Evolutionary conservation across 768 basidiomycete species (phyloP), one percentile per base, ranked within the genome.

Genomic region (Candolleomyces efflorescens): DNA sequence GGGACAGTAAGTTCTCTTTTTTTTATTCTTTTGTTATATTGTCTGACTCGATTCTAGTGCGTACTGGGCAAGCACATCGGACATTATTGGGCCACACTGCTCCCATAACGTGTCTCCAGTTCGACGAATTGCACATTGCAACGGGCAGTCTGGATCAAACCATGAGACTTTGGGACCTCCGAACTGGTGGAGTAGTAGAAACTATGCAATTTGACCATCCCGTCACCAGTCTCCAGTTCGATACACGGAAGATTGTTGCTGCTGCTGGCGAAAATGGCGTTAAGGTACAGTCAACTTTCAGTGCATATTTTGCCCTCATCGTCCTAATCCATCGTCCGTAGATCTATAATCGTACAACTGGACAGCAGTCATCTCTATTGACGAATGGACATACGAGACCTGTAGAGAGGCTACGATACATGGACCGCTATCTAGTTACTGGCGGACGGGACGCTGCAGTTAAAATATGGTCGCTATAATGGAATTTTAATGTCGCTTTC

Each of bases 381-480:
- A 92, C 89, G 5, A 98, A 98, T 68, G 97, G 97, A n/a, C 97
- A 99, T 71, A 90, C 82, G 17, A 85, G 83, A 60, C 95, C 96
- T 0, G 89, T 87, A 26, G 92, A 94, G 73, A 82, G 82, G 62
- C 76, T 98, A 60, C 83, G 97, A 49, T 98, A 96, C 73, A 96
- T 97, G 87, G 97, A 98, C 71, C 86, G 89, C 49, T 99, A 97
- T 73, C 78, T 98, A 47, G 87, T 92, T 26, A 90, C 91, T 9
- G 97, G 97, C 36, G 94, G 88, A 51, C 83, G 89, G 53, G 97
- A 98, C 73, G 78, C 90, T 18, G 76, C 79, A 50, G 81, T 96
- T 63, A 97, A 95, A 76, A 87, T 96, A 62, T 98, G 95, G 95
- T 92, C 93, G 48, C 75, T 98, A 70, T 98, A 79, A 53, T 45